Base-by-base conservation (phyloP, 1,139 yeast species). In the Saccharomycopsis phalli region DNA sequence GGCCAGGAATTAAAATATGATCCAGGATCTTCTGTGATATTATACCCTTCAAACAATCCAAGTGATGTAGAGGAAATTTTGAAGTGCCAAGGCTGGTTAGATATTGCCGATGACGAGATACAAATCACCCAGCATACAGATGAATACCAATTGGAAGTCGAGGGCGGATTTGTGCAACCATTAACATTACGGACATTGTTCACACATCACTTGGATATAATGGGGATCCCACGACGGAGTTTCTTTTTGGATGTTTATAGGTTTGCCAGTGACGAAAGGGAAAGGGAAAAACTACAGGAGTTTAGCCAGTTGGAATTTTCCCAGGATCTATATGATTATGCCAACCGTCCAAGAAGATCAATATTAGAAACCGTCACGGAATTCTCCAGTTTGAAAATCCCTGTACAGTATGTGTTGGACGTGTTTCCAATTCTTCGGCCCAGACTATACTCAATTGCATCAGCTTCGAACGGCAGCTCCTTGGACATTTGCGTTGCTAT, bases 261-360 rank as follows among this genome's bases (percentile, higher is more conserved):
- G 52, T 91, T 88, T 60, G 79, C 91, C 3, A 66, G 72, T 20
- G 73, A 72, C 44, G 71, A 67, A 34, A 66, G 91, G 46, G 96
- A 91, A 52, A 65, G 66, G 37, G 93, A 80, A 41, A 82, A 84
- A 52, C 63, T 91, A 36, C 62, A 63, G 40, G 95, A 91, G 48
- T 83, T 93, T 53, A 74, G 81, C n/a, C 63, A 72, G 13, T 68
- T 79, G 41, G 76, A 78, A 40, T 87, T 82, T 38, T 63, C 69
- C 40, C 88, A 88, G 53, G 95, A 84, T 45, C 60, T 88, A 35
- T 88, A 78, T 56, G 78, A 91, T 56, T 91, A 91, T 57, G 94
- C 94, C 13, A 82, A 86, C 54, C 65, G 97, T 47, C 96, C 98
- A 7, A 69, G 95, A 49, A 62, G 99, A 50, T 87, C 94, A 46